Percentiles rank a stretch among this genome's conserved stretches.
Conservation (phyloP, 768 basidiomycete genomes). For the Leccinellum rugosiceps region DNA sequence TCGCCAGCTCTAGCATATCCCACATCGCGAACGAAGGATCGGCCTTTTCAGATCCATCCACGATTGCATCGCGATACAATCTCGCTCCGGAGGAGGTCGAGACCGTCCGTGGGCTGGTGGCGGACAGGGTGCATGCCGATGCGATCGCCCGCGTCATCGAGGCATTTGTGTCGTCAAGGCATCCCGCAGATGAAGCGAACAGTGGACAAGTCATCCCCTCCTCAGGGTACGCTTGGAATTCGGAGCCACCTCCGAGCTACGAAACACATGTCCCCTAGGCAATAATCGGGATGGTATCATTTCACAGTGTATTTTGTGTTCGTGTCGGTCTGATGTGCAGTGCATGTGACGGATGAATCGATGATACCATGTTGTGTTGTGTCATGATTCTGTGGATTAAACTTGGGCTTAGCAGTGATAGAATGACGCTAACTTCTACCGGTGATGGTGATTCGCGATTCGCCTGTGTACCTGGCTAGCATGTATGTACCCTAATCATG, state of each 20-base stretch:
- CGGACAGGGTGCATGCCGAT: conserved; percentile 13
- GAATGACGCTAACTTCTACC: no score
- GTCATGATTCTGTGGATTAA: not conserved
- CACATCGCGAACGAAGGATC: not conserved
- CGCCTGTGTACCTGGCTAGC: no score
- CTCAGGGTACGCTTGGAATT: conserved; percentile 1
- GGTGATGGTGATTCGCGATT: no score
- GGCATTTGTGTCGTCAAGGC: not conserved
- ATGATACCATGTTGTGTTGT: no score
- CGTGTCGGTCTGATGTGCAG: no score
- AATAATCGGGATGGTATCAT: not conserved
- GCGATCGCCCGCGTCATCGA: conserved; percentile 17
- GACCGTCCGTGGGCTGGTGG: conserved; percentile 9
- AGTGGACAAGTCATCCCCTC: not conserved
- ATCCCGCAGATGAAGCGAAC: not conserved
- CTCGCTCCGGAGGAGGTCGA: conserved; percentile 14
- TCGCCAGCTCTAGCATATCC: not conserved
- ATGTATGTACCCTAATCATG: no score
- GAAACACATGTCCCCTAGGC: conserved; percentile 2
- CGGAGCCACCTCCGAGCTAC: conserved; percentile 20
- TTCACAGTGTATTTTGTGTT: not conserved
- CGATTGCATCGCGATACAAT: not conserved
- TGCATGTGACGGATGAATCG: no score
- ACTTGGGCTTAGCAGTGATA: no score
- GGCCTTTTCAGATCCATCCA: not conserved